Evolutionary conservation across 2,329 filamentous ascomycete genomes (phyloP), one percentile per base, ranked within the genome.

Genomic region (Fusarium clavum): DNA sequence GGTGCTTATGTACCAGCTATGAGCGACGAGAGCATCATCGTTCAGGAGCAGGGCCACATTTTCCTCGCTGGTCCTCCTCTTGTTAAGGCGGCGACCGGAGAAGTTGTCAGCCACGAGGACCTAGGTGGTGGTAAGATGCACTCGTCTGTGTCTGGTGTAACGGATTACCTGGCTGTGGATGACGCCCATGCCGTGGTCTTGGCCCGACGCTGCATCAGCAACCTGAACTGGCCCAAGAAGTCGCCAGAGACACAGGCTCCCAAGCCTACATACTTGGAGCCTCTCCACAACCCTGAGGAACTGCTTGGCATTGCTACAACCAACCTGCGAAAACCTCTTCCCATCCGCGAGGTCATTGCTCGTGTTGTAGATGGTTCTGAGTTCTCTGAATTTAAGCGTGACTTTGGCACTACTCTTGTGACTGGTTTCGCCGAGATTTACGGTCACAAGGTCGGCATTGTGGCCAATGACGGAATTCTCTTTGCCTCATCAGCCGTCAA

Each of bases 21-120:
- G 95, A 95, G 92, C 65, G 96, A 98, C 79, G 96, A 98, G 85
- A 94, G 90, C 78, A 98, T 99, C 80, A 98, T 99, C 70, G 96
- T 98, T 41, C 90, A 94, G 77, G 92, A 94, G 55, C 94, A 98
- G 79, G 95, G 95, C n/a, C 94, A 97, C 73, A 97, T 99, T 78
- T 99, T 98, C 84, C 88, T 99, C 3, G 95, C 95, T 1, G 96
- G 95, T 0, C 95, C 95, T 20, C 95, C 96, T 0, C 86, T 99
- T 2, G 96, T 99, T 69, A 97, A 98, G 82, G 96, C 96, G 11
- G 95, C 95, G 13, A 99, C 96, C 0, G 96, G 95, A 14, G 95
- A 99, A 81, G 90, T 93, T 30, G 94, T 98, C 58, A 93, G 89
- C 45, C 93, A 93, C 10, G 95, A 99, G 80, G 94, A 97, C 34